Percentiles rank a stretch among this genome's conserved stretches.
Conservation (phyloP, 1,284 basidiomycete species). For the Moniliophthora roreri region DNA sequence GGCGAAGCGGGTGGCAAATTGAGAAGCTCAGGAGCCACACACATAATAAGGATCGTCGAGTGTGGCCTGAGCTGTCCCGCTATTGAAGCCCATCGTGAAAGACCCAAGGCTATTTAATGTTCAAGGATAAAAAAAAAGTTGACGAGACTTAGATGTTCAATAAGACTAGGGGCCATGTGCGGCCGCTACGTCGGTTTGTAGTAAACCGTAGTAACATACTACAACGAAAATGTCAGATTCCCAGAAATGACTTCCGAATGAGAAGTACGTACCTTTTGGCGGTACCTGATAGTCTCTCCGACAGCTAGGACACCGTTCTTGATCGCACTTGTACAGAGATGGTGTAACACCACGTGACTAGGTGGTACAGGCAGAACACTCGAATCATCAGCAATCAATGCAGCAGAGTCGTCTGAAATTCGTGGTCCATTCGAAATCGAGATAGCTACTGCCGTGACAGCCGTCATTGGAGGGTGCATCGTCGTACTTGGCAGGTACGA, state of each 20-base stretch:
- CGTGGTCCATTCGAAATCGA: not conserved
- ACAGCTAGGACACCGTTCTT: slow-evolving; percentile 93
- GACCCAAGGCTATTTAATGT: no score
- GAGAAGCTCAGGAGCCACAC: no score
- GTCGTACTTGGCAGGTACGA: not conserved
- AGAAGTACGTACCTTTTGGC: slow-evolving; percentile 77
- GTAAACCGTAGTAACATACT: slow-evolving; percentile 60
- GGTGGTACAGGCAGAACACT: slow-evolving; percentile 87
- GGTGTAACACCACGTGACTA: slow-evolving; percentile 93
- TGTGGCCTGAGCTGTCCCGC: no score
- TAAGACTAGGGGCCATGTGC: not conserved
- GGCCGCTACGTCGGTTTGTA: slow-evolving; percentile 47
- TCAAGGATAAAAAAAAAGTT: no score
- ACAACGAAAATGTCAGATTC: slow-evolving; percentile 9
- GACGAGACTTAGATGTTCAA: no score
- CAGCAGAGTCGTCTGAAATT: not conserved
- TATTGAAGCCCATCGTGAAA: no score
- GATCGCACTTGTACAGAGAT: slow-evolving; percentile 95
- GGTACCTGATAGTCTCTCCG: slow-evolving; percentile 90
- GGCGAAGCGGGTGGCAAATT: no score
- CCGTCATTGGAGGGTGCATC: not conserved
- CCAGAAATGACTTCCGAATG: slow-evolving; percentile 7
- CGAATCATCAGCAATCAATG: slow-evolving; percentile 77
- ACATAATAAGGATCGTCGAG: no score
- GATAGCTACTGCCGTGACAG: slow-evolving; percentile 1